A percentile compares a stretch with the other conserved stretches of the same genome.
Conservation (phyloP, 2,329 filamentous ascomycete genomes). For the Pseudogymnoascus sp. region DNA sequence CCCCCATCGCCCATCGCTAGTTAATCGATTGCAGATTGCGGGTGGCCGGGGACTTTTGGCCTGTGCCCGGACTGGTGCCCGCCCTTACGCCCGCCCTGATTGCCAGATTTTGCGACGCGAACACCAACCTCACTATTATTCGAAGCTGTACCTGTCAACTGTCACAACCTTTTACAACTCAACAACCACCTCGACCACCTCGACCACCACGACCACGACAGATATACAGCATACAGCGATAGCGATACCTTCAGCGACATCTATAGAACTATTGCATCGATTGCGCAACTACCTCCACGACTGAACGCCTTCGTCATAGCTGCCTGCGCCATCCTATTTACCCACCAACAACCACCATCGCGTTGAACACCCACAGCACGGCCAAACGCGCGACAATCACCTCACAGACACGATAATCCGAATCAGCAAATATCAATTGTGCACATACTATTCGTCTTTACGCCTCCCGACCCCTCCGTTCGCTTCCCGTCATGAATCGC, state of each 20-base stretch:
- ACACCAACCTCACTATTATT: neutral
- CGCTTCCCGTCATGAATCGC: neutral
- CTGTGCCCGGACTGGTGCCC: neutral
- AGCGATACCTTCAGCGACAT: neutral
- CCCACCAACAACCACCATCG: neutral
- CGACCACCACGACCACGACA: neutral
- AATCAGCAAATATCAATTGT: neutral
- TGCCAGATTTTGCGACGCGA: neutral
- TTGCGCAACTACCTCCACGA: neutral
- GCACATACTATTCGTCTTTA: neutral
- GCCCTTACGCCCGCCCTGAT: neutral
- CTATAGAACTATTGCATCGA: neutral
- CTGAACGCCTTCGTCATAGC: neutral
- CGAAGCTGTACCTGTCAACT: neutral
- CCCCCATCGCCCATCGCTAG: neutral
- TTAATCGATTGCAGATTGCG: neutral
- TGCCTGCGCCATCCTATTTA: neutral
- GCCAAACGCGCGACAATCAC: neutral
- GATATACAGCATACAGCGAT: neutral
- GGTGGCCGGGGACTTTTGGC: neutral
- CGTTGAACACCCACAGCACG: neutral
- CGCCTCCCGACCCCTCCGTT: neutral
- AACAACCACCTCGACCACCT: neutral
- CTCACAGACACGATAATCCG: neutral
- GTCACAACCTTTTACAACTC: neutral